These are phyloP conservation scores for Globisporangium paroecandrum DNA, from an alignment of 352 stramenopile species.

Conservation along the genomic window DNA sequence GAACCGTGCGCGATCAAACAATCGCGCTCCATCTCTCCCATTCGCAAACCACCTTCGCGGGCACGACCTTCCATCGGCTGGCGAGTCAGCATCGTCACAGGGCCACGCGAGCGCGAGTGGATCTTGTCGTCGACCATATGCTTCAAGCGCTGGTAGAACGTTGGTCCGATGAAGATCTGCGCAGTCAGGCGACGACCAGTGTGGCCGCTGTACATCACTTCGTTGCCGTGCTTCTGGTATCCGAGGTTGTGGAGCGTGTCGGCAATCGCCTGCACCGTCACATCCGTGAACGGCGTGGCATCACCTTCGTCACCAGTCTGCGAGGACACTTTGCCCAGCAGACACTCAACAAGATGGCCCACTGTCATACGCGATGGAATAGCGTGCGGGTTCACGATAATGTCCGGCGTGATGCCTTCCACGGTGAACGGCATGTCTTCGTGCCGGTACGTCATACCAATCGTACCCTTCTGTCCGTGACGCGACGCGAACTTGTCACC, in stretches of 20 bases:
- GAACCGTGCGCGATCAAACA: constrained; percentile 99
- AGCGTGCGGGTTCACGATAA: constrained; percentile 99
- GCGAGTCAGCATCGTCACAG: constrained; percentile 97
- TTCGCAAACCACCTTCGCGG: constrained; percentile 97
- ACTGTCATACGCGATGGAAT: constrained; percentile 99
- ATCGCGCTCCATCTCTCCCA: constrained; percentile 99
- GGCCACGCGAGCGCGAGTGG: constrained; percentile 93
- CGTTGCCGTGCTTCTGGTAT: constrained; percentile 99
- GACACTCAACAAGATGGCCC: constrained; percentile 99
- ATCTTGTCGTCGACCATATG: constrained; percentile 99
- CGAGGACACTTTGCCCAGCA: constrained; percentile 98
- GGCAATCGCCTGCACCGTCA: constrained; percentile 98
- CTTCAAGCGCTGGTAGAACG: constrained; percentile 99
- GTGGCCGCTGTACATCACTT: constrained; percentile 99
- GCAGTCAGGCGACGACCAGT: constrained; percentile 95
- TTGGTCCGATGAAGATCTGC: constrained; percentile 99
- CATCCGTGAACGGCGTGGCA: constrained; percentile 98
- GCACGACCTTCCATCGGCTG: constrained; percentile 99
- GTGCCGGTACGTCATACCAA: constrained; percentile 99
- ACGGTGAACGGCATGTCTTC: constrained; percentile 99
- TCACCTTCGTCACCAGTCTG: constrained; percentile 97
- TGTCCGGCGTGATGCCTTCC: constrained; percentile 99
- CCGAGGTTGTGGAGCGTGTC: constrained; percentile 93
- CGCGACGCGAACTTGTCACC: constrained; percentile 98
- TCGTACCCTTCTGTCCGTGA: constrained; percentile 92